Percentiles rank a stretch among this genome's conserved stretches.
Evolutionary conservation across 176 grass and related monocot species (phyloP).

Genomic region (Carex cristatella): DNA sequence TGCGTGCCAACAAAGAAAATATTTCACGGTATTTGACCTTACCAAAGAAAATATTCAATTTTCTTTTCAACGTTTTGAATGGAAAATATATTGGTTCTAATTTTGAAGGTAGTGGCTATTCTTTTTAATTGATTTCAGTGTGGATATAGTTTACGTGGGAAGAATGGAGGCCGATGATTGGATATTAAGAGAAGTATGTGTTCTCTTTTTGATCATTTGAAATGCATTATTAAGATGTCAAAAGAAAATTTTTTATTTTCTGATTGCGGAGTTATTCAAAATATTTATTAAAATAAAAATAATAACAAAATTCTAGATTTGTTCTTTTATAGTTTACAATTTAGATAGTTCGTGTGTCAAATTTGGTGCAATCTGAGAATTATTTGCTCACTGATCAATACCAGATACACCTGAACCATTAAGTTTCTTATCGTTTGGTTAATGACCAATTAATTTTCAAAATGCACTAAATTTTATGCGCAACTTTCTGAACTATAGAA

Average conservation of each 20-base stretch:
- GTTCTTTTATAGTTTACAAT: not conserved
- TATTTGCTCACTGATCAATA: not conserved
- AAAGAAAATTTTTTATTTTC: not conserved
- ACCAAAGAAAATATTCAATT: not conserved
- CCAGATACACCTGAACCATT: not conserved
- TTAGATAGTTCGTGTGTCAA: not conserved
- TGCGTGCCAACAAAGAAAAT: conserved; percentile 60
- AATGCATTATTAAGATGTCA: not conserved
- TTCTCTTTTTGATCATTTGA: not conserved
- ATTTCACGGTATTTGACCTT: conserved; percentile 58
- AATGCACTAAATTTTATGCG: not conserved
- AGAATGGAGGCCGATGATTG: conserved; percentile 75
- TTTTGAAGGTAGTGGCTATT: not conserved
- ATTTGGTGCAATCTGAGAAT: not conserved
- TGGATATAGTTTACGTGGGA: conserved; percentile 73
- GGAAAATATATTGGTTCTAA: not conserved
- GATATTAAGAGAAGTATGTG: conserved; percentile 82
- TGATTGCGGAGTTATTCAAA: not conserved
- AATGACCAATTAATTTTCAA: not conserved
- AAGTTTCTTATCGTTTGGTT: not conserved
- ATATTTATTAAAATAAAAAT: not conserved
- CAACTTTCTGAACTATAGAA: not conserved
- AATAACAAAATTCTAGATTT: not conserved
- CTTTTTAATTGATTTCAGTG: conserved; percentile 43
- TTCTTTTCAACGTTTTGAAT: not conserved